Evolutionary conservation across 78 protist species (phyloP), one percentile per base, ranked within the genome.

Genomic region (Dictyostelium citrinum): DNA sequence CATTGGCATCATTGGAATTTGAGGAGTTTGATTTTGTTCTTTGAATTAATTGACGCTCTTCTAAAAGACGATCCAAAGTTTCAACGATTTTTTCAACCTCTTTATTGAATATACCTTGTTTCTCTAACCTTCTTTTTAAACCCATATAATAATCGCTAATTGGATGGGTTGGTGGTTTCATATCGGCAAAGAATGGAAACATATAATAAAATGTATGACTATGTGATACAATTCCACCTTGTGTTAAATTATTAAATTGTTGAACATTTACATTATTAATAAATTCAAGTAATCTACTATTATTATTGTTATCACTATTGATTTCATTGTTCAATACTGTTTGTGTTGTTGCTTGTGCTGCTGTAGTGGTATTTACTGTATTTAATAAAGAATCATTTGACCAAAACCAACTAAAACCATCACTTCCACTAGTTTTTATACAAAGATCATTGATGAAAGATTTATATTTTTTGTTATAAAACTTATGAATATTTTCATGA

Each of bases 151-250:
- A 86, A 35, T 86, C 92, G 43, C 92, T 72, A 29, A 86, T 86
- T 17, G 92, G 92, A 31, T 86, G 84, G 10, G 84, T 70, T 17
- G 92, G 92, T 61, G 84, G 83, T 22, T 86, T 86, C 79, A 86
- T 76, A 9, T 86, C 92, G 1, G 61, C 58, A 61, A 75, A 86
- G 22, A 27, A 33, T 43, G 92, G 92, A 31, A 86, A 86, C 11
- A 86, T 16, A 39, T 27, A 41, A 45, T 86, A 61, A 49, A 86
- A 86, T 37, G 35, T 37, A 51, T 86, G 92, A 41, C 83, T 60
- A n/a, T 86, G 92, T 31, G 92, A 86, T 12, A 86, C 84, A 24
- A 37, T 24, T 12, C 92, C 92, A 27, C 61, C 39, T 31, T 86
- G 92, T n/a, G 92, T 86, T 22, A 86, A 45, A 29, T 49, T 74